Conservation (phyloP, 495 filamentous ascomycete genomes). For the Aspergillus baeticus region DNA sequence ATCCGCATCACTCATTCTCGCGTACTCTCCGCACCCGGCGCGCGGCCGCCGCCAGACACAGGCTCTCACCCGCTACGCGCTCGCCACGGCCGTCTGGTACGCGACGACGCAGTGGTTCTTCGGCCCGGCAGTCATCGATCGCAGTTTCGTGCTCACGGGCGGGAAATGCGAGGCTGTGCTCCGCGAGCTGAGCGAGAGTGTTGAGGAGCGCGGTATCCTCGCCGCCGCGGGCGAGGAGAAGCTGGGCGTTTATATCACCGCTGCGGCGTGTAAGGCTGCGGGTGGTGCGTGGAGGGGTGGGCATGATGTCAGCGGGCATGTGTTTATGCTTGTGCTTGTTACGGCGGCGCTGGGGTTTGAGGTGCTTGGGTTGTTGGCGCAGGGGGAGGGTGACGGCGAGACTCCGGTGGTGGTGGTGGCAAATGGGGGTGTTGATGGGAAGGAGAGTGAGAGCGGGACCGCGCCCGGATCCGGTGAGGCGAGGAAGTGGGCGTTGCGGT, state of each 20-base stretch:
- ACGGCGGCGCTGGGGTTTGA: conserved; percentile 80
- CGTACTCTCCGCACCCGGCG: conserved; percentile 51
- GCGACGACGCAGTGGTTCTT: conserved; percentile 94
- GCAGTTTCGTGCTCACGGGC: conserved; percentile 76
- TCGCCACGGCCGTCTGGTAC: conserved; percentile 74
- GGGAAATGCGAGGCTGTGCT: conserved; percentile 65
- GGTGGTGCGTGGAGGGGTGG: conserved; percentile 87
- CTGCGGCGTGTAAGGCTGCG: conserved; percentile 75
- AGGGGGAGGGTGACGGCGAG: conserved; percentile 18
- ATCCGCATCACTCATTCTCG: conserved; percentile 60
- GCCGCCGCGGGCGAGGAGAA: background rate
- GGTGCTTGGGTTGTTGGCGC: conserved; percentile 60
- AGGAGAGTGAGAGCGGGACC: conserved; percentile 8
- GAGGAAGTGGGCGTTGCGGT: conserved; percentile 50
- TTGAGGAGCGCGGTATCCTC: conserved; percentile 36
- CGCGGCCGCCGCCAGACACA: conserved; percentile 45
- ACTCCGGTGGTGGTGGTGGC: conserved; percentile 52
- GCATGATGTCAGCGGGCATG: conserved; percentile 92
- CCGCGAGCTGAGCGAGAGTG: conserved; percentile 20
- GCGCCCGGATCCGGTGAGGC: conserved; percentile 11
- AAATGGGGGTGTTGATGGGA: conserved; percentile 28
- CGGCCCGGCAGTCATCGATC: conserved; percentile 84
- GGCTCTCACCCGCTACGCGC: conserved; percentile 55
- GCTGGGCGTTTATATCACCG: conserved; percentile 51
- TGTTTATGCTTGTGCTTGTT: conserved; percentile 84